Evolutionary conservation across 148 eudicot species (phyloP).

Genomic region (Polygonum maritimum): DNA sequence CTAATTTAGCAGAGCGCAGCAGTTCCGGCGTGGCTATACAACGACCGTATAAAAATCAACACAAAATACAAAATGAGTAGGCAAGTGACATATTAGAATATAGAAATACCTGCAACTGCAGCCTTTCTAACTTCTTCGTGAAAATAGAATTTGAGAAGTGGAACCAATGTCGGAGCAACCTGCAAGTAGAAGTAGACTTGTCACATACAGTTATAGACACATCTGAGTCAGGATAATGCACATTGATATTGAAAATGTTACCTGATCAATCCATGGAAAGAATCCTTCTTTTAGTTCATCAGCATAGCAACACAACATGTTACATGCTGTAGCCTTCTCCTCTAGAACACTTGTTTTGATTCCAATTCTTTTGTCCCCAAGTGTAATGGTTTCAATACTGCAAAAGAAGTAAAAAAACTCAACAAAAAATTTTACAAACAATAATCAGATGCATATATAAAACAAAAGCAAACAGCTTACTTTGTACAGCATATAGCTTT

Average conservation of each 20-base stretch:
- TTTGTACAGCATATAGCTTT: background rate
- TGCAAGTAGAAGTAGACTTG: constrained; percentile 8
- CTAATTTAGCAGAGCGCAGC: constrained; percentile 34
- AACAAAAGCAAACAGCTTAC: background rate
- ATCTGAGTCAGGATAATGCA: background rate
- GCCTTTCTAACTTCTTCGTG: constrained; percentile 44
- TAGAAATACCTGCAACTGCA: constrained; percentile 35
- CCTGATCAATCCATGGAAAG: constrained; percentile 44
- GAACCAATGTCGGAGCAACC: constrained; percentile 44
- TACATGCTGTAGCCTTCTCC: constrained; percentile 46
- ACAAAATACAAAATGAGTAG: constrained; percentile 2
- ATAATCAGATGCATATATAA: background rate
- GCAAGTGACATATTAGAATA: constrained; percentile 1
- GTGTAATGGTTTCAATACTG: constrained; percentile 38
- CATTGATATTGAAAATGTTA: background rate
- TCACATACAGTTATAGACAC: background rate
- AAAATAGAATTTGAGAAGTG: constrained; percentile 43
- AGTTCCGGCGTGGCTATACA: constrained; percentile 37
- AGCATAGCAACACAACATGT: constrained; percentile 44
- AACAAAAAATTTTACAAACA: background rate
- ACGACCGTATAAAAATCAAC: constrained; percentile 1
- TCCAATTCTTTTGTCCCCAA: constrained; percentile 36
- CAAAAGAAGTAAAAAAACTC: background rate
- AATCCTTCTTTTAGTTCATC: constrained; percentile 44
- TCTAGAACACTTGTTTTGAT: constrained; percentile 35